Evolutionary conservation across 129 eudicot genomes (phyloP).

Genomic region (Calendula officinalis): DNA sequence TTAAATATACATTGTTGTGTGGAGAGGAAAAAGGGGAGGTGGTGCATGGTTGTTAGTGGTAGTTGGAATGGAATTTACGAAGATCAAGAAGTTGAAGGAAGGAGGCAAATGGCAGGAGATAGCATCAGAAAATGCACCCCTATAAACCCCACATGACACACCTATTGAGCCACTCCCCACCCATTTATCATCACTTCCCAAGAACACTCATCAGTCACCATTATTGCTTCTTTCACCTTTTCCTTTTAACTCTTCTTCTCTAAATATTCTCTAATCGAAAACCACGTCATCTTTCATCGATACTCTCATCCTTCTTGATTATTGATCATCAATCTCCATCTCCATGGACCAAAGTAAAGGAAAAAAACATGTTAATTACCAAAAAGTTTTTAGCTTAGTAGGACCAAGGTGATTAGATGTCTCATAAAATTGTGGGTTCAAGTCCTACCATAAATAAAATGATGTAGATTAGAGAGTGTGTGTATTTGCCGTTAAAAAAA

Average conservation of each 20-base stretch:
- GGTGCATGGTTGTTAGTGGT: conserved; percentile 31
- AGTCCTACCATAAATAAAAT: no score
- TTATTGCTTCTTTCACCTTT: conserved; percentile 18
- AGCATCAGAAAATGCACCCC: conserved; percentile 32
- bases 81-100: conserved; percentile 22
- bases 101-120: conserved; percentile 1
- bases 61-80: conserved; percentile 22
- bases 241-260: conserved; percentile 14
- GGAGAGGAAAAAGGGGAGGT: background rate
- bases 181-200: conserved; percentile 20
- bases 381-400: no score
- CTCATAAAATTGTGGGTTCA: no score
- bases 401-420: no score
- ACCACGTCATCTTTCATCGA: background rate
- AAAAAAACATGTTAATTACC: background rate
- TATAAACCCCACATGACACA: conserved; percentile 25
- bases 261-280: conserved; percentile 17
- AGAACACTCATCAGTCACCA: conserved; percentile 16
- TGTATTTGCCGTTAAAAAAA: no score
- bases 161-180: conserved; percentile 32
- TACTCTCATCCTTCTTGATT: background rate
- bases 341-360: no score
- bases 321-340: conserved; percentile 4
- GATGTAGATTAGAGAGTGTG: no score
- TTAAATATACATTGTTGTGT: background rate